Base-by-base conservation (phyloP, 768 basidiomycete genomes). In the Gloeophyllum trabeum region DNA sequence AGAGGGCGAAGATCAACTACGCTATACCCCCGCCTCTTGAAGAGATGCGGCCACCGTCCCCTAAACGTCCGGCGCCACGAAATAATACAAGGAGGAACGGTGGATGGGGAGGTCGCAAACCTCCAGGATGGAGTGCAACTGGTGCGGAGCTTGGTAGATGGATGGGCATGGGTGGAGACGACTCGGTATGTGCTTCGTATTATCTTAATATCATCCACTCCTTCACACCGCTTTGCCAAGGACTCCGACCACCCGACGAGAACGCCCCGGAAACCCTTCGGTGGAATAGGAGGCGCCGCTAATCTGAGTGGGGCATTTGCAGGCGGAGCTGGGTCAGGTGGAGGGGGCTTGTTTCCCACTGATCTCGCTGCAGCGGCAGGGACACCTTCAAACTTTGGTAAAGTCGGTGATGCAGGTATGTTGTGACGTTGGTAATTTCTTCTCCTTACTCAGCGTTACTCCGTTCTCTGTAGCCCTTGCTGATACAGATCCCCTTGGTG, bases 401-500 rank as follows among this genome's bases (percentile, higher is more conserved):
- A 86, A 58, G 73, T 92, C 37, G 80, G 83, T 3, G 86, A 88
- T 52, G 70, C 84, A 46, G 73, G 82, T 79, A 49, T 47, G 73
- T n/a, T 7, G 6, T 10, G 28, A 14, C 20, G 36, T 19, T 43
- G 21, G 1, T 49, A 22, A 13, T 41, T 53, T 14, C 45, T 41
- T 35, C n/a, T 53, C 23, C n/a, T n/a, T n/a, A n/a, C n/a, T n/a
- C n/a, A n/a, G n/a, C n/a, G n/a, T n/a, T n/a, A n/a, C n/a, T n/a
- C n/a, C 35, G 42, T 39, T 40, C 28, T 34, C 34, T 42, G 35
- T 46, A 89, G 92, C 78, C 30, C 73, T 93, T 13, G 92, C 94
- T 5, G 96, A 99, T 56, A 85, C 88, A 2, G 96, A 99, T 61
- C 96, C 96, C 3, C 70, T 99, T 13, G 92, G 92, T 12, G 87